Evolutionary conservation across 2,329 filamentous ascomycete genomes (phyloP).

Genomic region (Diaporthe vaccinii): DNA sequence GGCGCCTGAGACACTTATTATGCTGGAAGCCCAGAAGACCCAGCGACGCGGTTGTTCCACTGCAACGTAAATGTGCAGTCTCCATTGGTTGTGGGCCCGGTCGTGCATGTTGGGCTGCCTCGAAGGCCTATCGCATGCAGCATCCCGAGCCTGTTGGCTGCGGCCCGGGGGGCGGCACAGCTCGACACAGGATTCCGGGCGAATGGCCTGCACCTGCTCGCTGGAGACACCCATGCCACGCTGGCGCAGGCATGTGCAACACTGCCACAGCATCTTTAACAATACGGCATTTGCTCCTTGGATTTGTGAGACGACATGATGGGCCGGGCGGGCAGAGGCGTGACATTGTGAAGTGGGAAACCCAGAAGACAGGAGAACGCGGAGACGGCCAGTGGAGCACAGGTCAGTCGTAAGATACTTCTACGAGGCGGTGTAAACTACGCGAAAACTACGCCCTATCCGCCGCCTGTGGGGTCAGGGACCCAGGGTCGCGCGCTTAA

Average conservation of each 20-base stretch:
- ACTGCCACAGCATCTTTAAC: not conserved
- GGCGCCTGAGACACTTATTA: not conserved
- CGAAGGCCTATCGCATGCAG: constrained; percentile 22
- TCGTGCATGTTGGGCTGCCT: constrained; percentile 9
- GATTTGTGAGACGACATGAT: not conserved
- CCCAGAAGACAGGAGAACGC: not conserved
- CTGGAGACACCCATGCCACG: not conserved
- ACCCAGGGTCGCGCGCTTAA: not conserved
- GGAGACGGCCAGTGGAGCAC: not conserved
- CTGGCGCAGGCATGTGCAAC: constrained; percentile 7
- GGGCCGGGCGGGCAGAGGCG: not conserved
- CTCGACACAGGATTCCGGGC: not conserved
- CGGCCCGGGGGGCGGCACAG: constrained; percentile 11
- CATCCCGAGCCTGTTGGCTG: constrained; percentile 29
- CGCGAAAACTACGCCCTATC: not conserved
- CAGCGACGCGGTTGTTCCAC: constrained; percentile 13
- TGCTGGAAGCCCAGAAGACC: not conserved
- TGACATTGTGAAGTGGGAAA: not conserved
- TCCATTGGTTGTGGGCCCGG: constrained; percentile 13
- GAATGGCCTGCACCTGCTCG: not conserved
- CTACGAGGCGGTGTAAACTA: not conserved
- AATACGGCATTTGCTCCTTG: not conserved
- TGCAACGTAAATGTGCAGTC: not conserved
- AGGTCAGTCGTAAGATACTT: not conserved
- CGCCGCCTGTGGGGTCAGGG: not conserved